Percentiles rank a stretch among this genome's conserved stretches.
Evolutionary conservation across 2,329 filamentous ascomycete species (phyloP).

Genomic region (Tolypocladium paradoxum): DNA sequence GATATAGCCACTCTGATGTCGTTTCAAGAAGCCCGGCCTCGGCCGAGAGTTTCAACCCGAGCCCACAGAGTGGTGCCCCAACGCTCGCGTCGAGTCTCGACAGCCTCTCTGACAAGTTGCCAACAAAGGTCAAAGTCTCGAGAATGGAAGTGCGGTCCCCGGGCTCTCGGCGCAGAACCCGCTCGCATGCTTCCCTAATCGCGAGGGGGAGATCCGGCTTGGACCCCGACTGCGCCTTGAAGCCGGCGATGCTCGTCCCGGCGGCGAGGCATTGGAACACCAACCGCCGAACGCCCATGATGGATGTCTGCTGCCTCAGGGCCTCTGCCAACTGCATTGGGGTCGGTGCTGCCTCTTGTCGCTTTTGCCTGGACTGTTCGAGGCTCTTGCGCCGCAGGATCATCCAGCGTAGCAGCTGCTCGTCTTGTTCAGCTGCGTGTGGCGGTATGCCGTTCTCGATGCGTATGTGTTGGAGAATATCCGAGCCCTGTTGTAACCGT

Average conservation of each 20-base stretch:
- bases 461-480: slow-evolving; percentile 11
- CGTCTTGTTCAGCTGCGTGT: slow-evolving; percentile 16
- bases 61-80: slow-evolving; percentile 15
- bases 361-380: slow-evolving; percentile 3
- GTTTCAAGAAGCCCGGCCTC: slow-evolving; percentile 12
- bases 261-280: slow-evolving; percentile 16
- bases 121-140: slow-evolving; percentile 24
- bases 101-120: slow-evolving; percentile 27
- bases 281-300: slow-evolving; percentile 19
- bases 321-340: slow-evolving; percentile 8
- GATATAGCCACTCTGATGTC: slow-evolving; percentile 13
- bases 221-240: slow-evolving; percentile 2
- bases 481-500: background rate
- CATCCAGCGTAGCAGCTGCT: slow-evolving; percentile 25
- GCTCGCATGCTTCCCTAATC: slow-evolving; percentile 14
- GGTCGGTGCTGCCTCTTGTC: background rate
- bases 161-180: slow-evolving; percentile 6
- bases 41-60: slow-evolving; percentile 20
- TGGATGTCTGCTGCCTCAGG: slow-evolving; percentile 12
- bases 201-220: slow-evolving; percentile 6
- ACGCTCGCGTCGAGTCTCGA: slow-evolving; percentile 12
- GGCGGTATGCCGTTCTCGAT: slow-evolving; percentile 19
- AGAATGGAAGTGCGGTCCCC: slow-evolving; percentile 1
- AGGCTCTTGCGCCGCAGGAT: slow-evolving; percentile 13
- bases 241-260: slow-evolving; percentile 10